Percentiles rank a stretch among this genome's conserved stretches.
Evolutionary conservation across 345 rosid genomes (phyloP).

Genomic region (Lagerstroemia speciosa): DNA sequence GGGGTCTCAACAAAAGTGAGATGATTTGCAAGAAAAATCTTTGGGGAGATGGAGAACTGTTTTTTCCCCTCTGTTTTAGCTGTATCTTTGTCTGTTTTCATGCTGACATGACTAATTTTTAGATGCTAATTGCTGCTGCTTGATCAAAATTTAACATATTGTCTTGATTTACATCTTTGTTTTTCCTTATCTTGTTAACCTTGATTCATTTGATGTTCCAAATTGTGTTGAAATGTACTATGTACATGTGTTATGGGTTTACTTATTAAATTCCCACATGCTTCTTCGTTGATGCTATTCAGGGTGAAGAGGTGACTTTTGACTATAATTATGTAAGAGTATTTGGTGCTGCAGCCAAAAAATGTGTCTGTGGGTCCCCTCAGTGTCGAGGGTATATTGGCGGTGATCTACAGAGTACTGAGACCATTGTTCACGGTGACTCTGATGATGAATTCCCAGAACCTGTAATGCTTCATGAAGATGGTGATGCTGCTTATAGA

Average conservation of each 20-base stretch:
- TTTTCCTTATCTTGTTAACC: background rate
- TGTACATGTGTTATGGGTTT: background rate
- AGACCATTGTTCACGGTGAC: constrained; percentile 82
- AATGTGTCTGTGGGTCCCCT: constrained; percentile 78
- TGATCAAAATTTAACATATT: background rate
- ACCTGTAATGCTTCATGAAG: constrained; percentile 67
- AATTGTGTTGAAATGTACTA: background rate
- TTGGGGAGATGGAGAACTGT: background rate
- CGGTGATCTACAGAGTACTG: constrained; percentile 75
- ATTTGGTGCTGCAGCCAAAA: constrained; percentile 97
- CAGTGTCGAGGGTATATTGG: constrained; percentile 95
- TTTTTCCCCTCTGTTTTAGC: background rate
- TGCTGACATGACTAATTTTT: background rate
- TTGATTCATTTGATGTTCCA: background rate
- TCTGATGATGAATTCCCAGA: constrained; percentile 97
- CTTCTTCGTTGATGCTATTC: constrained; percentile 2
- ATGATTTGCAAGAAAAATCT: background rate
- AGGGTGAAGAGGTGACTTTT: constrained; percentile 94
- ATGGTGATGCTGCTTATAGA: constrained; percentile 43
- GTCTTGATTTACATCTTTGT: background rate
- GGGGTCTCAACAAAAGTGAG: background rate
- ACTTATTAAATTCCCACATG: background rate
- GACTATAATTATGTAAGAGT: constrained; percentile 98
- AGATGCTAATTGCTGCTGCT: background rate
- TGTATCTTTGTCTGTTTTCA: background rate